Evolutionary conservation across 257 asterid species (phyloP).

Genomic region (Solanum chilense): DNA sequence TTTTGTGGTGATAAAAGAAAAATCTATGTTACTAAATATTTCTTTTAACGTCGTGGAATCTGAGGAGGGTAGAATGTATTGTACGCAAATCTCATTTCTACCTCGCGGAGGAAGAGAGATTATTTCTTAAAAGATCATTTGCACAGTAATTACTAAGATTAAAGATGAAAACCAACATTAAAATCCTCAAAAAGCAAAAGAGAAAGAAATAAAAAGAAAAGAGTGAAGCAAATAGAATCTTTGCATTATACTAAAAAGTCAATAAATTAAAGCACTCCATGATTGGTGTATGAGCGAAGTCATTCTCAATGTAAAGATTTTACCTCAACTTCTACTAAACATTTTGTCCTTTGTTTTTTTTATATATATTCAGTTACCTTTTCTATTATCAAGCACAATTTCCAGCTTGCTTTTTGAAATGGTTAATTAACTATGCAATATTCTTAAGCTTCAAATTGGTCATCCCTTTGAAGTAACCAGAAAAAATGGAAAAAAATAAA

Average conservation of each 20-base stretch:
- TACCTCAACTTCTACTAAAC: neutral
- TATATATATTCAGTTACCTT: no score
- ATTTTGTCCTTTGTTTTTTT: no score
- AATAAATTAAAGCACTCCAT: neutral
- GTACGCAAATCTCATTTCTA: no score
- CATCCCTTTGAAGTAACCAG: no score
- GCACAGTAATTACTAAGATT: neutral
- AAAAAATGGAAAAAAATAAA: no score
- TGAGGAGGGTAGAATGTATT: neutral
- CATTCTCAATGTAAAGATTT: neutral
- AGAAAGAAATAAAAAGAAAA: neutral
- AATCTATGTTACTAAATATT: no score
- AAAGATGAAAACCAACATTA: neutral
- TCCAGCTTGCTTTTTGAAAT: no score
- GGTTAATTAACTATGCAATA: no score
- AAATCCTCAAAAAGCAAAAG: neutral
- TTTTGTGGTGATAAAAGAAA: no score
- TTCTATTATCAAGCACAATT: no score
- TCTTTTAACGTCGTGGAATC: no score
- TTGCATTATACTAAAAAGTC: neutral
- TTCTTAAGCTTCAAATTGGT: no score
- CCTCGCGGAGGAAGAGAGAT: neutral
- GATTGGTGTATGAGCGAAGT: neutral
- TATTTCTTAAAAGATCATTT: neutral
- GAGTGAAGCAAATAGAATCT: neutral